A percentile compares a stretch with the other conserved stretches of the same genome.
Conservation (phyloP, 176 grass and related monocot genomes). For the Oryza punctata region DNA sequence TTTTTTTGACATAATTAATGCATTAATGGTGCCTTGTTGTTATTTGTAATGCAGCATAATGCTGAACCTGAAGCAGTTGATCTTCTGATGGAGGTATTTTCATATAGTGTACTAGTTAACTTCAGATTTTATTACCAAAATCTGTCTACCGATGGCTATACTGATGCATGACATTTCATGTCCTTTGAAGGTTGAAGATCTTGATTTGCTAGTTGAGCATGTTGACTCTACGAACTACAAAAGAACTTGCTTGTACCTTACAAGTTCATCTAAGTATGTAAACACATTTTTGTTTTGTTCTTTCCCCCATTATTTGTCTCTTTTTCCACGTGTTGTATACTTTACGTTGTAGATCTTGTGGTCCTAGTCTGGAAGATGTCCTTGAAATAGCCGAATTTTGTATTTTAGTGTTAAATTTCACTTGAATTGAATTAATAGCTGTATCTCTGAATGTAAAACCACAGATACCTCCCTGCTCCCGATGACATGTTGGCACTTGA, state of each 20-base stretch:
- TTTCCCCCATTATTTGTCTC: not conserved
- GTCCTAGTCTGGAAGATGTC: not conserved
- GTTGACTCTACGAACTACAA: constrained; percentile 89
- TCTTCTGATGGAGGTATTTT: constrained; percentile 94
- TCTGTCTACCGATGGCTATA: not conserved
- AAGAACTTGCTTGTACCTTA: constrained; percentile 89
- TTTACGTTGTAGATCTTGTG: not conserved
- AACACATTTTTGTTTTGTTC: not conserved
- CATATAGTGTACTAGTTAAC: not conserved
- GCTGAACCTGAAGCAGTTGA: constrained; percentile 97
- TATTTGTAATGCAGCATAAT: constrained; percentile 70
- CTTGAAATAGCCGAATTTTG: not conserved
- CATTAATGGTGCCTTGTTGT: not conserved
- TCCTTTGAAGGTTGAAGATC: constrained; percentile 77
- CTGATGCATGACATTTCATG: constrained; percentile 29
- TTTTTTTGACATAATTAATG: constrained; percentile 4
- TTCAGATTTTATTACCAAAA: not conserved
- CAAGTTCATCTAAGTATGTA: constrained; percentile 83
- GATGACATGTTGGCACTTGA: constrained; percentile 92
- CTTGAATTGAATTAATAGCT: constrained; percentile 20
- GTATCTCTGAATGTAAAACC: constrained; percentile 23
- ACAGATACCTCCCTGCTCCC: constrained; percentile 70
- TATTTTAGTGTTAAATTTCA: constrained; percentile 2
- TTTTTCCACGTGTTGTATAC: not conserved
- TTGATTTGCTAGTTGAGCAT: constrained; percentile 96